Conservation (phyloP, 805 yeast species). For the Yarrowia sp. region DNA sequence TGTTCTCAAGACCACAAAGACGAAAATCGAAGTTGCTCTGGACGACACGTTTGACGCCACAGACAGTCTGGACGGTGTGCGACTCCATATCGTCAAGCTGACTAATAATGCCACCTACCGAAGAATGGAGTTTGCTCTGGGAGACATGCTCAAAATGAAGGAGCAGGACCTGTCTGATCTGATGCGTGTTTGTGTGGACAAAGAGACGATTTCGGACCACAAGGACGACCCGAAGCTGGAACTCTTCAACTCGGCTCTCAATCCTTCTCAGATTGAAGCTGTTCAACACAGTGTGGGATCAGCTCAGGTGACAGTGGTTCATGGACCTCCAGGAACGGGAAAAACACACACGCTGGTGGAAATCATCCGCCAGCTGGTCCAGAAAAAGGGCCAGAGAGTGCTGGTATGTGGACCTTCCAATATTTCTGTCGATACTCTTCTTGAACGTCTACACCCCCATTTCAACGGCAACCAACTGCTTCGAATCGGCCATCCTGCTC, state of each 20-base stretch:
- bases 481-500: slow-evolving; percentile 93
- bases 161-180: slow-evolving; percentile 50
- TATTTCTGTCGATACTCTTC: slow-evolving; percentile 86
- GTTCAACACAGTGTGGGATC: slow-evolving; percentile 65
- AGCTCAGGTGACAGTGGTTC: slow-evolving; percentile 62
- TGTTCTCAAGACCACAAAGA: slow-evolving; percentile 60
- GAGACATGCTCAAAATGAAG: slow-evolving; percentile 63
- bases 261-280: slow-evolving; percentile 76
- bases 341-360: slow-evolving; percentile 87
- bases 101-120: slow-evolving; percentile 53
- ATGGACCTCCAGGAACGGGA: slow-evolving; percentile 87
- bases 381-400: slow-evolving; percentile 58
- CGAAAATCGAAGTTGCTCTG: slow-evolving; percentile 63
- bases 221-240: slow-evolving; percentile 42
- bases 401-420: slow-evolving; percentile 95
- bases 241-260: slow-evolving; percentile 58
- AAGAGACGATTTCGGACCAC: slow-evolving; percentile 15
- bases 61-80: slow-evolving; percentile 50
- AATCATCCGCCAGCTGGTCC: slow-evolving; percentile 72
- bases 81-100: slow-evolving; percentile 72
- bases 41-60: slow-evolving; percentile 64
- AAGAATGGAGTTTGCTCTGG: slow-evolving; percentile 78
- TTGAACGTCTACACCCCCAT: slow-evolving; percentile 69
- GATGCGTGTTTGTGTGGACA: slow-evolving; percentile 57
- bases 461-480: slow-evolving; percentile 61